Conservation (phyloP, 192 early-diverging fungal genomes). For the Coemansia sp. region DNA sequence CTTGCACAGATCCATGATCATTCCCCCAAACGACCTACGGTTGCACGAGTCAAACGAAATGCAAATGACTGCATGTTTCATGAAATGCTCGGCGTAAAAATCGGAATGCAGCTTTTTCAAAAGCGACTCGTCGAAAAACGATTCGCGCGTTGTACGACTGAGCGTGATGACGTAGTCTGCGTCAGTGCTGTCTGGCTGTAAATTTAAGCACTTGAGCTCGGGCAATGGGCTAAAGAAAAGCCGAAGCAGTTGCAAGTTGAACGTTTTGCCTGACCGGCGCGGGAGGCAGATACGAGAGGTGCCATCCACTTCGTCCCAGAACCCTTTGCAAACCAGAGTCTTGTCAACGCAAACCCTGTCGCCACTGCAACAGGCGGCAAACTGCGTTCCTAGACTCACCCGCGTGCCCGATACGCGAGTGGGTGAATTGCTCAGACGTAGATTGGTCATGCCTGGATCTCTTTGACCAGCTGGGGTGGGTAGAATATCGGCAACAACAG, state of each 20-base stretch:
- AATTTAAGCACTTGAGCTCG: not conserved
- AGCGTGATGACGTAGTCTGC: not conserved
- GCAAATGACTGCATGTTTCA: not conserved
- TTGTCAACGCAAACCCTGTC: too few relatives aligned
- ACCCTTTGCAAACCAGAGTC: too few relatives aligned
- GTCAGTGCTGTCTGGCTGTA: not conserved
- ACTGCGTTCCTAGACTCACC: too few relatives aligned
- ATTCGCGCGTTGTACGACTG: not conserved
- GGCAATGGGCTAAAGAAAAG: not conserved
- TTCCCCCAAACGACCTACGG: not conserved
- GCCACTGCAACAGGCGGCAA: too few relatives aligned
- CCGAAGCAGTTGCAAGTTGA: too few relatives aligned
- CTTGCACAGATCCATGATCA: slow-evolving; percentile 13
- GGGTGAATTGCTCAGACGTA: too few relatives aligned
- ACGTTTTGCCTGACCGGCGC: too few relatives aligned
- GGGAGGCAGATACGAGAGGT: too few relatives aligned
- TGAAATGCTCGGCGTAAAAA: slow-evolving; percentile 11
- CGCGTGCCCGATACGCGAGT: too few relatives aligned
- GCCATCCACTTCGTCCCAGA: too few relatives aligned
- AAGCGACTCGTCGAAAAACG: not conserved
- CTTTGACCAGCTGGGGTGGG: not conserved
- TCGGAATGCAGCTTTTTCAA: not conserved
- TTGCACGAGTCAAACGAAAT: not conserved
- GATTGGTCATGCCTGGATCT: too few relatives aligned
- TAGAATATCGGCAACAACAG: not conserved